phyloP scores from a whole-genome alignment of 805 yeast species.

The Suhomyces prunicola region DNA sequence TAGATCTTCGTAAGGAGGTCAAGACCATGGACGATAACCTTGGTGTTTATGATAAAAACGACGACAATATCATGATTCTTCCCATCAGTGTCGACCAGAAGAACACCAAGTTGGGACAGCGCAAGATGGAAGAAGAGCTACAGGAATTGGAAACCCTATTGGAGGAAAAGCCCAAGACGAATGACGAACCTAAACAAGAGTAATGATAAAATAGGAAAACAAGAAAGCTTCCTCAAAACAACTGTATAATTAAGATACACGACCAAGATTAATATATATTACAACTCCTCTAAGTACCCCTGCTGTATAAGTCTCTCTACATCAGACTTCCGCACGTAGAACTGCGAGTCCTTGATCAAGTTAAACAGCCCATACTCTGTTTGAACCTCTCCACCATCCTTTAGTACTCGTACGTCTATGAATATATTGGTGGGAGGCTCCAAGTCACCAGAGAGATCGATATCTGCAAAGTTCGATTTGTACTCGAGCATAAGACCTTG shows the following conservation, averaged over 20 bases:
- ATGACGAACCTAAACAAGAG: not conserved
- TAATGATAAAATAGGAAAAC: not conserved
- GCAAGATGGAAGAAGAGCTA: conserved; percentile 52
- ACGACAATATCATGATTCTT: conserved; percentile 49
- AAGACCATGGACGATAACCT: conserved; percentile 59
- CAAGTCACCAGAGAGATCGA: conserved; percentile 85
- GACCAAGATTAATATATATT: conserved; percentile 3
- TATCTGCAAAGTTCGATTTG: conserved; percentile 75
- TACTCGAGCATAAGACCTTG: conserved; percentile 68
- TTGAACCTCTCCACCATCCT: conserved; percentile 95
- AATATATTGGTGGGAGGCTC: conserved; percentile 90
- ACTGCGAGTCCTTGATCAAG: conserved; percentile 88
- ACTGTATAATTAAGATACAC: not conserved
- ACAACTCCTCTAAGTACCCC: conserved; percentile 80
- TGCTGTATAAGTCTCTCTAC: conserved; percentile 93
- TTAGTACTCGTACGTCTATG: conserved; percentile 87
- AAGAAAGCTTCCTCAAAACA: not conserved
- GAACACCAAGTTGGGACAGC: conserved; percentile 63
- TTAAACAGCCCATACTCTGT: conserved; percentile 97
- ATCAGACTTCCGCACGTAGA: conserved; percentile 89
- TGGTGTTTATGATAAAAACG: conserved; percentile 44
- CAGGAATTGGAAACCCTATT: conserved; percentile 12
- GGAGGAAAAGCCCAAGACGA: conserved; percentile 4
- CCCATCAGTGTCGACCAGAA: conserved; percentile 70
- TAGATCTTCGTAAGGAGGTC: conserved; percentile 62